Conservation (phyloP, 1,284 basidiomycete genomes). For the Microbotryum silenes-acaulis region DNA sequence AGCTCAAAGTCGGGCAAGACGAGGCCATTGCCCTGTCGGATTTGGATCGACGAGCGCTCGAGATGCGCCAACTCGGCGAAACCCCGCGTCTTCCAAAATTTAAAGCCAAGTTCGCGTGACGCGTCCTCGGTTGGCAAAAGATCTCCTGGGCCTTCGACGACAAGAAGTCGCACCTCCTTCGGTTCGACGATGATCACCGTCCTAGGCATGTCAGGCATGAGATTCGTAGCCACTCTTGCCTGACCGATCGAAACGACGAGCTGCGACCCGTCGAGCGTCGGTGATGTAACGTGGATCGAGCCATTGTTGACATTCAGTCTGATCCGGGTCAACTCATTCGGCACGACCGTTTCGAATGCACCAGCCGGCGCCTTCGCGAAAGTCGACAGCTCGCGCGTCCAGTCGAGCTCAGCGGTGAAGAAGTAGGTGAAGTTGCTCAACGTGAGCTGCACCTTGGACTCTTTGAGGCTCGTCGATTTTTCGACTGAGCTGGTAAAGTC, state of each 20-base stretch:
- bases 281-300: conserved; percentile 57
- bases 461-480: conserved; percentile 63
- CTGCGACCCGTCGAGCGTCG: conserved; percentile 53
- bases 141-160: conserved; percentile 49
- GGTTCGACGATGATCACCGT: conserved; percentile 50
- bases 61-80: conserved; percentile 11
- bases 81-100: conserved; percentile 43
- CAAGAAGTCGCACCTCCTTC: conserved; percentile 49
- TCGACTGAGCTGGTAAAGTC: conserved; percentile 60
- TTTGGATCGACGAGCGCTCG: not conserved
- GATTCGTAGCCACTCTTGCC: conserved; percentile 58
- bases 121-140: conserved; percentile 18
- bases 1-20: conserved; percentile 24
- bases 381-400: conserved; percentile 55
- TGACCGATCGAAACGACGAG: conserved; percentile 60
- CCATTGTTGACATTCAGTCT: conserved; percentile 59
- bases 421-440: conserved; percentile 60
- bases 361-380: conserved; percentile 67
- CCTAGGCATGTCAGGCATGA: conserved; percentile 59
- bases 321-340: conserved; percentile 74
- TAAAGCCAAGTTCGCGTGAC: conserved; percentile 46
- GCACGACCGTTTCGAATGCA: conserved; percentile 86
- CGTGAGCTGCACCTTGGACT: conserved; percentile 62
- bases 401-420: conserved; percentile 56
- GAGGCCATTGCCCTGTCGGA: conserved; percentile 14